phyloP scores from a whole-genome alignment of 306 rosid genomes.

The Acacia confusa region DNA sequence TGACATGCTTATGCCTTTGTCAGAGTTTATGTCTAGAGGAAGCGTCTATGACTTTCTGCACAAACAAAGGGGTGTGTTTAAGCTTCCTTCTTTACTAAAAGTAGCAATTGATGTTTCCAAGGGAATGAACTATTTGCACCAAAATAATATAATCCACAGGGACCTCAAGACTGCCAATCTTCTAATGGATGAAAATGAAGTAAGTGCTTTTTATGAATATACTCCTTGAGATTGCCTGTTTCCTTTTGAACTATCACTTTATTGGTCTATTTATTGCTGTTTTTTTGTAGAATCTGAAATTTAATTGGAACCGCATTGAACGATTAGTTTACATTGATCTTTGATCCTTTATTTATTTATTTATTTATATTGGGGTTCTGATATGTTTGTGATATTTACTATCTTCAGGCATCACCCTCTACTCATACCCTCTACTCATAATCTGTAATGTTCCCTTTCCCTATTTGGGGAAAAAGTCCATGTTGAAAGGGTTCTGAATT shows the following conservation, averaged over 20 bases:
- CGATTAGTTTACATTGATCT: constrained; percentile 4
- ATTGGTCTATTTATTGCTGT: constrained; percentile 25
- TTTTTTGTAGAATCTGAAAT: constrained; percentile 17
- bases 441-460: not conserved
- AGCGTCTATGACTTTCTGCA: constrained; percentile 95
- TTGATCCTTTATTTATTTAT: not conserved
- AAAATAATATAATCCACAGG: constrained; percentile 96
- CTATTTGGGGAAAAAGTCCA: not conserved
- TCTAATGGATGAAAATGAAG: constrained; percentile 99
- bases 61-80: constrained; percentile 85
- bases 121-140: constrained; percentile 98
- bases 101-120: constrained; percentile 90
- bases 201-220: constrained; percentile 48
- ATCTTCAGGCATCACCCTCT: not conserved
- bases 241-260: constrained; percentile 1
- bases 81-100: constrained; percentile 92
- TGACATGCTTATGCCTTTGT: constrained; percentile 42
- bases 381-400: not conserved
- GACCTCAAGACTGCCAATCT: constrained; percentile 99
- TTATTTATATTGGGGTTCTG: not conserved
- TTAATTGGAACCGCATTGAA: constrained; percentile 13
- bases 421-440: not conserved
- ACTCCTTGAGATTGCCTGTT: constrained; percentile 28
- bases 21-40: constrained; percentile 98
- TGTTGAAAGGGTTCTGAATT: not conserved